Evolutionary conservation across 352 stramenopile species (phyloP).

Genomic region (Pythium graminicola): DNA sequence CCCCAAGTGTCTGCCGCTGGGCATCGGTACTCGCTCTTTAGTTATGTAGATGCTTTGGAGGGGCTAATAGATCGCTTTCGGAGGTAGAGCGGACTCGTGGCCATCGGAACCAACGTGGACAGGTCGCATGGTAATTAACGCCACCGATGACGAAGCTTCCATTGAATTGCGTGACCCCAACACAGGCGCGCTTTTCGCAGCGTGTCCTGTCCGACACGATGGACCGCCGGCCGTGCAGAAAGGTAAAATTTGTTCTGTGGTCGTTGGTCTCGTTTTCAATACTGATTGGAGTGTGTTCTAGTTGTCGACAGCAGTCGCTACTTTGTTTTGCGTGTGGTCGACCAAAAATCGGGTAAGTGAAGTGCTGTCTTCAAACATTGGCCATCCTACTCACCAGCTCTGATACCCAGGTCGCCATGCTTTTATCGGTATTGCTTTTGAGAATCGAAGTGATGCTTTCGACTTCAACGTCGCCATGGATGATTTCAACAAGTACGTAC

Average conservation of each 20-base stretch:
- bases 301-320: slow-evolving; percentile 91
- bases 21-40: slow-evolving; percentile 30
- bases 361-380: background rate
- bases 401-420: slow-evolving; percentile 67
- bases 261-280: background rate
- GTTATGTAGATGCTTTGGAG: background rate
- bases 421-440: slow-evolving; percentile 92
- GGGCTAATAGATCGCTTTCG: background rate
- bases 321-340: slow-evolving; percentile 90
- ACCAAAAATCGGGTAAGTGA: slow-evolving; percentile 57
- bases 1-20: slow-evolving; percentile 51
- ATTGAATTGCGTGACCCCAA: slow-evolving; percentile 60
- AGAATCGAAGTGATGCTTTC: slow-evolving; percentile 92
- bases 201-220: slow-evolving; percentile 52
- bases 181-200: slow-evolving; percentile 49
- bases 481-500: slow-evolving; percentile 69
- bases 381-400: background rate
- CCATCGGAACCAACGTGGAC: slow-evolving; percentile 54
- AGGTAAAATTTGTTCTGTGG: slow-evolving; percentile 22
- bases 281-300: slow-evolving; percentile 15
- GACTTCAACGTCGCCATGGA: slow-evolving; percentile 93
- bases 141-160: slow-evolving; percentile 44
- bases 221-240: slow-evolving; percentile 57
- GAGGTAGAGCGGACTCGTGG: slow-evolving; percentile 52
- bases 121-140: slow-evolving; percentile 52